Percentiles rank a stretch among this genome's conserved stretches.
Evolutionary conservation across 2,329 filamentous ascomycete genomes (phyloP).

Genomic region (Ophiocordyceps polyrhachis-furcata): DNA sequence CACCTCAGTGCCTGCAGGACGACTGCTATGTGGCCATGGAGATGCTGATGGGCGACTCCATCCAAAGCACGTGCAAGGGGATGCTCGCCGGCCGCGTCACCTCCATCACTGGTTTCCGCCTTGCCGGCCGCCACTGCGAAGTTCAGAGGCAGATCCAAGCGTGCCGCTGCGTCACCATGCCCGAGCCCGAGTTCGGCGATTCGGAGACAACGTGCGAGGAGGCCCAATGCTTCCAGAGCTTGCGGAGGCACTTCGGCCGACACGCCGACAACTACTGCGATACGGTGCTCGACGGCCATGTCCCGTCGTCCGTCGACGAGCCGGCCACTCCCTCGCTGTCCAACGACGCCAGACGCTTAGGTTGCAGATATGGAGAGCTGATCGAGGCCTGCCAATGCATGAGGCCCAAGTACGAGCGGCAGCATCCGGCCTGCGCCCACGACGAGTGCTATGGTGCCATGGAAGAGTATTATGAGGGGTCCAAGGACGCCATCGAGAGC

Average conservation of each 20-base stretch:
- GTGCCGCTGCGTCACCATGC: not conserved
- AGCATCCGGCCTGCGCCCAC: not conserved
- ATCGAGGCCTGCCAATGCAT: not conserved
- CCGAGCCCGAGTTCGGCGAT: not conserved
- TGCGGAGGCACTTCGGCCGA: not conserved
- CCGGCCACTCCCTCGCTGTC: not conserved
- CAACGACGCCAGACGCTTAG: not conserved
- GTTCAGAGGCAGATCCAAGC: not conserved
- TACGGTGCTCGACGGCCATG: not conserved
- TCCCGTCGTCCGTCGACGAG: not conserved
- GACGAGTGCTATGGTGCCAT: not conserved
- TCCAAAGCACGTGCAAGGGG: not conserved
- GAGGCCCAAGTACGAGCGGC: not conserved
- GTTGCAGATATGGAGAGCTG: not conserved
- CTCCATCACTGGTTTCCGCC: not conserved
- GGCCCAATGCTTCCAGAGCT: not conserved
- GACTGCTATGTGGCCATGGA: not conserved
- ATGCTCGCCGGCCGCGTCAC: not conserved
- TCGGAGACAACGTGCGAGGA: not conserved
- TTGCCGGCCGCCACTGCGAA: not conserved
- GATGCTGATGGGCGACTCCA: not conserved
- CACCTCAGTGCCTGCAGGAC: not conserved
- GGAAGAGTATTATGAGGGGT: not conserved
- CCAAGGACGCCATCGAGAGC: not conserved
- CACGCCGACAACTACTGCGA: not conserved